Percentiles rank a stretch among this genome's conserved stretches.
phyloP scores from a whole-genome alignment of 176 grass and related monocot genomes.

The Zoysia japonica region DNA sequence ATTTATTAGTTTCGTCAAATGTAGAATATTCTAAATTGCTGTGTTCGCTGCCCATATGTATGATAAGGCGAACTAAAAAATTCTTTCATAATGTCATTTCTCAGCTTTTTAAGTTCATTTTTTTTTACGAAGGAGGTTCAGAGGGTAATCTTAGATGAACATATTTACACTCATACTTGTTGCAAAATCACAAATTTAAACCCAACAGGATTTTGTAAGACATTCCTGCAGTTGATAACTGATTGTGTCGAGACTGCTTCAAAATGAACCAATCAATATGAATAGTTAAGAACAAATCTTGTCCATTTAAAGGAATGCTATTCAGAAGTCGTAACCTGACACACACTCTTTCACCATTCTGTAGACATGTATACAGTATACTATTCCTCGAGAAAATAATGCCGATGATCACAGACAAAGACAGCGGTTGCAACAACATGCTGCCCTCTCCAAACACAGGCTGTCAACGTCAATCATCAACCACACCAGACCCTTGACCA shows the following conservation, averaged over 20 bases:
- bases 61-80: slow-evolving; percentile 28
- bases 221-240: neutral
- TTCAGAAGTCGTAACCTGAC: neutral
- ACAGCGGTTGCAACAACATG: no score
- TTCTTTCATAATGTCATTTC: slow-evolving; percentile 29
- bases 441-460: no score
- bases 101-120: slow-evolving; percentile 32
- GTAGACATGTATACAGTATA: neutral
- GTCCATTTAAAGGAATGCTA: no score
- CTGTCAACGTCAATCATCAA: no score
- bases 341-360: neutral
- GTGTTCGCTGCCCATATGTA: slow-evolving; percentile 39
- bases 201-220: neutral
- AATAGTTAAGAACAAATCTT: neutral
- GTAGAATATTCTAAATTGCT: slow-evolving; percentile 52
- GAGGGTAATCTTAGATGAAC: neutral
- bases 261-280: neutral
- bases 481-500: neutral
- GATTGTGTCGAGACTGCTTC: neutral
- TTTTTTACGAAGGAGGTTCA: neutral
- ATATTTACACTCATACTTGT: neutral
- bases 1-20: slow-evolving; percentile 55
- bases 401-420: no score
- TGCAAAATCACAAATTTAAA: neutral
- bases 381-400: no score